Percentiles rank a stretch among this genome's conserved stretches.
Evolutionary conservation across 2,329 filamentous ascomycete genomes (phyloP).

Genomic region (Daldinia sp.): DNA sequence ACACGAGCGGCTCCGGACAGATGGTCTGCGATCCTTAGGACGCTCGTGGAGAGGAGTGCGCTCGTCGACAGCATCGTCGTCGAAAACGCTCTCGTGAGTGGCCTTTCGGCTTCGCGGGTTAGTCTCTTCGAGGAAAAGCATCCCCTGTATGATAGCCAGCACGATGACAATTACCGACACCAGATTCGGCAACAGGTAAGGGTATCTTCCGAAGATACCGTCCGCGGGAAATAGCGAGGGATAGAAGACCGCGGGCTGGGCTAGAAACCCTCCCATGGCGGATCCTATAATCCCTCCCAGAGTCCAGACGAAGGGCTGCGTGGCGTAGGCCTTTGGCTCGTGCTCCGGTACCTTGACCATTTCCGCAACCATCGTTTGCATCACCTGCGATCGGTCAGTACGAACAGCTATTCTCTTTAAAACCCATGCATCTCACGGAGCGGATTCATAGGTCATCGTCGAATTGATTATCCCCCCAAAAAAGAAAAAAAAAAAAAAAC

Average conservation of each 20-base stretch:
- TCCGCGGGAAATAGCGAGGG: conserved; percentile 49
- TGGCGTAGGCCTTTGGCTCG: conserved; percentile 50
- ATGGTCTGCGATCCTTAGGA: conserved; percentile 16
- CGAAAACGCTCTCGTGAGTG: conserved; percentile 30
- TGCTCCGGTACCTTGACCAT: conserved; percentile 54
- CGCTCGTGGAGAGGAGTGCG: conserved; percentile 40
- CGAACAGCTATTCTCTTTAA: conserved; percentile 11
- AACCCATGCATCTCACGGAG: no score
- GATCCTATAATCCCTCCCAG: conserved; percentile 50
- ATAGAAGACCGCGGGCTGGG: conserved; percentile 49
- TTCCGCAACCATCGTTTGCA: conserved; percentile 54
- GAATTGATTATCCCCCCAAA: no score
- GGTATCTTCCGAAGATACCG: conserved; percentile 65
- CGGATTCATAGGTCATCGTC: no score
- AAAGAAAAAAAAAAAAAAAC: neutral
- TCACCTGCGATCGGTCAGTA: conserved; percentile 42
- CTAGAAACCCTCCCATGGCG: conserved; percentile 50
- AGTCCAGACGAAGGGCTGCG: conserved; percentile 51
- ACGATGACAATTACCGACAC: conserved; percentile 68
- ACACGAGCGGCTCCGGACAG: conserved; percentile 26
- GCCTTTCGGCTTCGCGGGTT: conserved; percentile 41
- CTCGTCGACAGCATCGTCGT: conserved; percentile 43
- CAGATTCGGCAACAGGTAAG: conserved; percentile 75
- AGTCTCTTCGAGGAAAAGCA: conserved; percentile 64
- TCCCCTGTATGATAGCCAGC: conserved; percentile 68